Base-by-base conservation (phyloP, 2,329 filamentous ascomycete species). In the Arthrobotrys sinensis region DNA sequence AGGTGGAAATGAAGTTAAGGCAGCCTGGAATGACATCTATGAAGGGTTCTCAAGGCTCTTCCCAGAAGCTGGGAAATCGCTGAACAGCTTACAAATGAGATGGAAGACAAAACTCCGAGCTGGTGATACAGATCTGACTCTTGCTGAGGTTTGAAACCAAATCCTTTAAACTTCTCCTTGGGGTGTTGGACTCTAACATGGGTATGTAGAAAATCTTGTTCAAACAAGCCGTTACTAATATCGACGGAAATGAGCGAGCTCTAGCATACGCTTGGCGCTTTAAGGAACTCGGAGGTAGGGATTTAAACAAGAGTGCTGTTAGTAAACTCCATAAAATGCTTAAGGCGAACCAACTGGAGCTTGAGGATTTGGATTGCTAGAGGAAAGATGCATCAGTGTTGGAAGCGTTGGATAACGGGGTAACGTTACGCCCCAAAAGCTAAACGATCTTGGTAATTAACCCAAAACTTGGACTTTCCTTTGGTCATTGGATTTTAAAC, bases 211-310 rank as follows among this genome's bases (percentile, higher is more conserved):
- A 71, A 67, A 48, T 64, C 4, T 40, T 77, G 8, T 77, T 77
- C 52, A 67, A 71, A 21, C 66, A 71, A 48, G 73, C 73, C 24
- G 62, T 77, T 19, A 24, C 50, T 62, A 43, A 77, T 64, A 63
- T 77, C 24, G 73, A 77, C 48, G 66, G 73, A 55, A 48, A 12
- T 21, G 73, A 77, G 34, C 48, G 66, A 67, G 32, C 40, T 62
- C 66, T 71, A 11, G 73, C 73, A 4, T 77, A 77, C 21, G 73
- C 73, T 53, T 77, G 73, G 73, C 57, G 73, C 16, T 77, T 77
- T 62, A 77, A 67, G 32, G 73, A 77, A 21, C 73, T 77, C 16
- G 60, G 66, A 6, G 73, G 73, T 43, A 71, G 45, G 14, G 67
- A 67, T 43, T 43, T 77, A 14, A 77, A 77, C 34, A 77, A 77